These are phyloP conservation scores for Clavaria fumosa DNA, from an alignment of 768 basidiomycete species.

Conservation along the genomic window DNA sequence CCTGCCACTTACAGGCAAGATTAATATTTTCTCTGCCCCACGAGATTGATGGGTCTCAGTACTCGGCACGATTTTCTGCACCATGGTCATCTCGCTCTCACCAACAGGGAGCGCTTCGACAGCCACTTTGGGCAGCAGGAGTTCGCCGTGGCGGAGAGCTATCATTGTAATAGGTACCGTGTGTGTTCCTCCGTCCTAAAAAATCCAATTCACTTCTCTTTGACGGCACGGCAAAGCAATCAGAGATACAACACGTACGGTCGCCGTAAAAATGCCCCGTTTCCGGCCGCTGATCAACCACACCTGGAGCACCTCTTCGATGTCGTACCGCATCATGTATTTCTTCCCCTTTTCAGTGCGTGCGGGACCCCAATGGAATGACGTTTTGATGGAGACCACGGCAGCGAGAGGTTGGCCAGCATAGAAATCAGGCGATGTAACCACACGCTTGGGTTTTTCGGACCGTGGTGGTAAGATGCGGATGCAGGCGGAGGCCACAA, in stretches of 20 bases:
- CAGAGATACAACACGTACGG: constrained; percentile 45
- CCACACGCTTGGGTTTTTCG: constrained; percentile 16
- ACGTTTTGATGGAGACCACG: constrained; percentile 47
- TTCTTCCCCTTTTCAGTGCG: constrained; percentile 23
- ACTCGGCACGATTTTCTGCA: constrained; percentile 41
- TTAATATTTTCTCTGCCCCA: constrained; percentile 65
- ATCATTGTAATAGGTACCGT: constrained; percentile 62
- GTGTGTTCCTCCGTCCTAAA: constrained; percentile 46
- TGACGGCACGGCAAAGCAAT: too few relatives aligned
- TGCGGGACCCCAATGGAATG: constrained; percentile 60
- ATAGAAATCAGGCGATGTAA: constrained; percentile 34
- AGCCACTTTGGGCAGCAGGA: constrained; percentile 58
- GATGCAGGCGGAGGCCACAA: constrained; percentile 47
- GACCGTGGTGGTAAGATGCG: constrained; percentile 28
- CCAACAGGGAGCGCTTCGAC: constrained; percentile 44
- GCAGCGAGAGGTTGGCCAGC: constrained; percentile 81
- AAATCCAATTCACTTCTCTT: too few relatives aligned
- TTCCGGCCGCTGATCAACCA: constrained; percentile 88
- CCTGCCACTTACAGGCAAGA: constrained; percentile 70
- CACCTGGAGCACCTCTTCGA: constrained; percentile 65
- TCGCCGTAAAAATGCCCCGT: constrained; percentile 65
- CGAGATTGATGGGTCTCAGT: constrained; percentile 75
- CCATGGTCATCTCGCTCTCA: constrained; percentile 34
- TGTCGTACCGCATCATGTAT: constrained; percentile 60
- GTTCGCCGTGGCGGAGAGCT: constrained; percentile 70